These are phyloP conservation scores for Alisma plantagoaquatica DNA, from an alignment of 106 monocot genomes.

Conservation along the genomic window DNA sequence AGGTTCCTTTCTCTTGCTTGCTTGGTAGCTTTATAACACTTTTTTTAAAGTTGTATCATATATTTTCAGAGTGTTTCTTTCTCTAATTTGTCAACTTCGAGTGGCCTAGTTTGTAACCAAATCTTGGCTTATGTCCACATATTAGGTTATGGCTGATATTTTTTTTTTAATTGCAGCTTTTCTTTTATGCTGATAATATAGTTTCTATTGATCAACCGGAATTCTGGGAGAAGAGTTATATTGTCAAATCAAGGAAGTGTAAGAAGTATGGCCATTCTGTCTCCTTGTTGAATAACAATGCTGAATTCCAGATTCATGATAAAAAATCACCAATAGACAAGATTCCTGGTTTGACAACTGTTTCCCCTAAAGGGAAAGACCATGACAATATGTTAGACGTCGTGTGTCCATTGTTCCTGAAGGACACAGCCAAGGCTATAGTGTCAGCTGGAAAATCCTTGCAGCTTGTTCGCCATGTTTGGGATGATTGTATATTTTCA, in stretches of 20 bases:
- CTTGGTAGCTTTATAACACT: no score
- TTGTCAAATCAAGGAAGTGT: constrained; percentile 25
- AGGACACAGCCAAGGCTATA: constrained; percentile 56
- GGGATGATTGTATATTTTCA: constrained; percentile 16
- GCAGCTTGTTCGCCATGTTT: constrained; percentile 65
- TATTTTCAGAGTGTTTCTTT: no score
- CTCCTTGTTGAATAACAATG: neutral
- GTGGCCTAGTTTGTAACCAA: no score
- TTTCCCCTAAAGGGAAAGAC: constrained; percentile 18
- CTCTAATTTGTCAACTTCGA: no score
- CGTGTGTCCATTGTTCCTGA: constrained; percentile 65
- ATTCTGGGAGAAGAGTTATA: constrained; percentile 92
- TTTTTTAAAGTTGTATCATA: no score
- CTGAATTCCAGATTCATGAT: constrained; percentile 10
- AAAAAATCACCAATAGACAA: constrained; percentile 7
- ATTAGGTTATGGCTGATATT: no score
- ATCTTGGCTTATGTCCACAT: no score
- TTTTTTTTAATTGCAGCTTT: constrained; percentile 46
- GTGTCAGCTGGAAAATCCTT: constrained; percentile 98
- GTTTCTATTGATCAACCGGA: constrained; percentile 73
- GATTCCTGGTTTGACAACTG: constrained; percentile 3
- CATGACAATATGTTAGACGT: constrained; percentile 19
- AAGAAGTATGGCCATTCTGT: constrained; percentile 9
- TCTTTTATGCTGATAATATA: constrained; percentile 56
- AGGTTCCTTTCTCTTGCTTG: no score